Evolutionary conservation across 225 moss, liverwort and hornwort genomes (phyloP), one percentile per base, ranked within the genome.

Genomic region (Polytrichum formosum): DNA sequence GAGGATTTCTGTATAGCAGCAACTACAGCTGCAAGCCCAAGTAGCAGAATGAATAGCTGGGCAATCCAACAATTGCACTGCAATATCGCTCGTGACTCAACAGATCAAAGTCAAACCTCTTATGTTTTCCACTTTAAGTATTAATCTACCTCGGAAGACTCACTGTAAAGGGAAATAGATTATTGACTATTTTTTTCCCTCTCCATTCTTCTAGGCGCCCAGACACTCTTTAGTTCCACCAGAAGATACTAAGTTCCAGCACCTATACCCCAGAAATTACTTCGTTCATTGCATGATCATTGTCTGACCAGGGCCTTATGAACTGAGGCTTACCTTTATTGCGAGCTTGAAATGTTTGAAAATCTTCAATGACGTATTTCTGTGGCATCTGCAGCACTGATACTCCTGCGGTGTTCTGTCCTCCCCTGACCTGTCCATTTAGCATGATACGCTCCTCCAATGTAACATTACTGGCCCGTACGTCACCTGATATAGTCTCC

Each of bases 311-410:
- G 22, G 22, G 23, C 17, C 16, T 17, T 17, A 63, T 27, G 33
- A 8, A 33, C 33, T 35, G 35, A 35, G 66, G 65, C 74, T 67
- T 74, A 87, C 87, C 74, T 56, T 81, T 76, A 19, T 76, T 69
- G 23, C 80, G 81, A 64, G 78, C 76, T 69, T 78, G 78, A 70
- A 87, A 78, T 61, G 70, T 65, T 55, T 16, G 22, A 58, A 78
- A 53, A 71, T 73, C 70, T 73, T 80, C 78, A 71, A 72, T 54
- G 25, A 58, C 65, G 31, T 65, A 69, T 67, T 55, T 55, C 21
- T 76, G 63, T 25, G 23, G 26, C 29, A 33, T 6, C 9, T 23
- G 67, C 26, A 22, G 61, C 23, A 25, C 26, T 7, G 61, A 5
- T 56, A 19, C 56, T 56, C 56, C 56, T 56, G 20, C 20, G 9